Evolutionary conservation across 352 stramenopile species (phyloP).

Genomic region (Globisporangium spinosum): DNA sequence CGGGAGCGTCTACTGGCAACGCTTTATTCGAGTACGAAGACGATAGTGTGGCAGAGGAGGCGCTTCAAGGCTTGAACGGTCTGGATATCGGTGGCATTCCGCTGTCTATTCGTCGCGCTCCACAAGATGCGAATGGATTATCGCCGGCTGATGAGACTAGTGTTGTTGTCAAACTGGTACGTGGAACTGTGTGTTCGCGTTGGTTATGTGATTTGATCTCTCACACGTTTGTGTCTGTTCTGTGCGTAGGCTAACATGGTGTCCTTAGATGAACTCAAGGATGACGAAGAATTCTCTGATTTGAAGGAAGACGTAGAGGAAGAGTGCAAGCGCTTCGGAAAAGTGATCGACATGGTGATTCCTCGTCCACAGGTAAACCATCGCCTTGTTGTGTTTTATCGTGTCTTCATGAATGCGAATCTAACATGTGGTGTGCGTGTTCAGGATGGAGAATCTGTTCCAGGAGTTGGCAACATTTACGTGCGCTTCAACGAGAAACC

Average conservation of each 20-base stretch:
- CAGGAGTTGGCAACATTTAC: conserved; percentile 77
- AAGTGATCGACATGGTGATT: conserved; percentile 66
- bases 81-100: conserved; percentile 72
- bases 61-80: conserved; percentile 68
- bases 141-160: conserved; percentile 36
- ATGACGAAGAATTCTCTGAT: conserved; percentile 86
- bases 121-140: conserved; percentile 17
- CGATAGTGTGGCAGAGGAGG: conserved; percentile 45
- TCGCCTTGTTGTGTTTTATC: not conserved
- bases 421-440: conserved; percentile 2
- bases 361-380: conserved; percentile 66
- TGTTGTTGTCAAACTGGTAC: conserved; percentile 73
- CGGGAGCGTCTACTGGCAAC: conserved; percentile 53
- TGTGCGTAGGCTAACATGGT: conserved; percentile 78
- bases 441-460: conserved; percentile 54
- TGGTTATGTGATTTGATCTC: not conserved
- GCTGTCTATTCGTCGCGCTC: conserved; percentile 61
- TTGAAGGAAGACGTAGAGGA: conserved; percentile 88
- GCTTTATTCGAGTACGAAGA: conserved; percentile 83
- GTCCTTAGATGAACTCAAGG: conserved; percentile 72
- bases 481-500: conserved; percentile 63
- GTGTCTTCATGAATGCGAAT: not conserved
- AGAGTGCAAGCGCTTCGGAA: conserved; percentile 86
- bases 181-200: conserved; percentile 7
- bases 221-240: not conserved